Conservation (phyloP, 2,329 filamentous ascomycete species). For the Metarhizium rileyi region DNA sequence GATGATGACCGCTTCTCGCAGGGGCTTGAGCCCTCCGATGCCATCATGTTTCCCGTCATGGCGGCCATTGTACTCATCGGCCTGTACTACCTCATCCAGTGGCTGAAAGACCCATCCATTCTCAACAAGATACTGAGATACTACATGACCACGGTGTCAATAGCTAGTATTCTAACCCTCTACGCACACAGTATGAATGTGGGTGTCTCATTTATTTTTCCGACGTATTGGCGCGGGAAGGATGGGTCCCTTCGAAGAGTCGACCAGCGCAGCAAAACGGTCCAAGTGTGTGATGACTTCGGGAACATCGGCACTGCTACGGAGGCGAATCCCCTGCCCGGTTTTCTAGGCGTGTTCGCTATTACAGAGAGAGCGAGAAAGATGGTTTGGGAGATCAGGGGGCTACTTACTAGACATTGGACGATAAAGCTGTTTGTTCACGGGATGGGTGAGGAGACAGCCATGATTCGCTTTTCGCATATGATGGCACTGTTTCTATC, state of each 20-base stretch:
- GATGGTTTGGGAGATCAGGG: constrained; percentile 39
- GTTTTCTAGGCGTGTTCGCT: constrained; percentile 24
- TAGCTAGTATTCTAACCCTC: constrained; percentile 67
- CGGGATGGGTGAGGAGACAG: constrained; percentile 35
- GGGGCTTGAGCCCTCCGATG: constrained; percentile 59
- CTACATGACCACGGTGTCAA: constrained; percentile 73
- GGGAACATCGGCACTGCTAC: constrained; percentile 19
- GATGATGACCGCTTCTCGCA: constrained; percentile 33
- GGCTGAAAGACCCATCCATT: constrained; percentile 69
- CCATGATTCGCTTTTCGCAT: constrained; percentile 46
- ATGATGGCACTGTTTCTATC: constrained; percentile 46
- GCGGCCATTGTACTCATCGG: constrained; percentile 63
- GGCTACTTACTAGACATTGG: constrained; percentile 42
- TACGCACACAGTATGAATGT: constrained; percentile 63
- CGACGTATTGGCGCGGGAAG: constrained; percentile 50
- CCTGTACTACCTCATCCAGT: constrained; percentile 84
- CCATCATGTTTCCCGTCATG: constrained; percentile 72
- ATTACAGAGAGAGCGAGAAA: constrained; percentile 14
- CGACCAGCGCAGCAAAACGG: constrained; percentile 29
- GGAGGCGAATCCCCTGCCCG: constrained; percentile 21
- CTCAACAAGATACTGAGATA: constrained; percentile 74
- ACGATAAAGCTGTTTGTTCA: constrained; percentile 39
- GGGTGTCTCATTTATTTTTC: constrained; percentile 59
- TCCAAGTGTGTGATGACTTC: constrained; percentile 26
- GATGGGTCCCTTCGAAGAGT: constrained; percentile 35